phyloP scores from a whole-genome alignment of 352 stramenopile genomes.

The Phytophthora citrophthora region DNA sequence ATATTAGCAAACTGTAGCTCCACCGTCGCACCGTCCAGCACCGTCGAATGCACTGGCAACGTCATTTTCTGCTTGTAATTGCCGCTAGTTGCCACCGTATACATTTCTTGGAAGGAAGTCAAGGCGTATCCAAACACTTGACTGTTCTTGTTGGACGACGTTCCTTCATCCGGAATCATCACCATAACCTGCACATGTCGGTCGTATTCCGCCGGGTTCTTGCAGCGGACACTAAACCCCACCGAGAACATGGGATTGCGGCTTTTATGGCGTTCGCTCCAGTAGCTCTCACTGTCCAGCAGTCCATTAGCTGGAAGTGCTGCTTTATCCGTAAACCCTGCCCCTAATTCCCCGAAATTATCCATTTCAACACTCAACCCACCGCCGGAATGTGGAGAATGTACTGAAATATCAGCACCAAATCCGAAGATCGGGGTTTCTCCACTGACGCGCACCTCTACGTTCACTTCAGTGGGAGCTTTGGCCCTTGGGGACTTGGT shows the following conservation, averaged over 20 bases:
- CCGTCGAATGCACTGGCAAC: conserved; percentile 67
- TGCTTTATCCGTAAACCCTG: conserved; percentile 16
- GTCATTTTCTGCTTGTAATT: conserved; percentile 69
- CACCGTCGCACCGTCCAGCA: conserved; percentile 67
- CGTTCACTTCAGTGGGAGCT: conserved; percentile 64
- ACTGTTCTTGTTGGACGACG: conserved; percentile 63
- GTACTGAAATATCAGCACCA: conserved; percentile 11
- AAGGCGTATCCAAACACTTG: conserved; percentile 75
- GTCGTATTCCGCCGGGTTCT: conserved; percentile 50
- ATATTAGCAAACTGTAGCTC: conserved; percentile 67
- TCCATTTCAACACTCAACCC: conserved; percentile 23
- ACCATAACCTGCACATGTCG: conserved; percentile 80
- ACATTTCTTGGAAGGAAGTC: conserved; percentile 84
- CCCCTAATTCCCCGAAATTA: conserved; percentile 10
- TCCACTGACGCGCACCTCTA: conserved; percentile 66
- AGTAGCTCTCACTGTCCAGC: conserved; percentile 66
- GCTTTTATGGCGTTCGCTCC: conserved; percentile 72
- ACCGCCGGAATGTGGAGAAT: neutral
- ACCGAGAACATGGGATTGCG: conserved; percentile 73
- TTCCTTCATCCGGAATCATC: conserved; percentile 80
- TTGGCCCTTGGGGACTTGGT: conserved; percentile 57
- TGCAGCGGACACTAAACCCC: conserved; percentile 66
- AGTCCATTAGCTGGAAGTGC: conserved; percentile 26
- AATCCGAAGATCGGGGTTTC: conserved; percentile 53
- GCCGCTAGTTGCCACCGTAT: conserved; percentile 63